Evolutionary conservation across 148 eudicot species (phyloP).

Genomic region (Silene uniflora): DNA sequence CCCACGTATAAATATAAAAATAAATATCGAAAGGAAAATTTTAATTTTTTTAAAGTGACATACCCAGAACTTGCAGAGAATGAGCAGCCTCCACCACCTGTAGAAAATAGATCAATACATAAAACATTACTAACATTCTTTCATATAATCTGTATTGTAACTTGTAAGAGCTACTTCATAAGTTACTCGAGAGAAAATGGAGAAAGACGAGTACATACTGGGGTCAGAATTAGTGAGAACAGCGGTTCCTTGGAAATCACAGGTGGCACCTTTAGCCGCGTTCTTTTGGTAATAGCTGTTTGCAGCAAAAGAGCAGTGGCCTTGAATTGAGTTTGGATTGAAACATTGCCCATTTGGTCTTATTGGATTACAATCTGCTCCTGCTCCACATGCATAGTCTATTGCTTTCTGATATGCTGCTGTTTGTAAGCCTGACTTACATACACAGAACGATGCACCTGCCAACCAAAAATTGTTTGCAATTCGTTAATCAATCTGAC

Average conservation of each 20-base stretch:
- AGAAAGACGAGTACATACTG: conserved; percentile 36
- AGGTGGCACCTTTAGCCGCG: conserved; percentile 46
- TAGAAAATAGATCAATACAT: too few species aligned
- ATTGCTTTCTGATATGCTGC: conserved; percentile 50
- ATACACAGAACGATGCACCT: conserved; percentile 72
- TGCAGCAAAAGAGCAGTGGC: conserved; percentile 76
- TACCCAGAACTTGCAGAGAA: conserved; percentile 58
- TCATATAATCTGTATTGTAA: too few species aligned
- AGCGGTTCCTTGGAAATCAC: conserved; percentile 73
- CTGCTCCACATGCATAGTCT: conserved; percentile 89
- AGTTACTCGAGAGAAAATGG: background rate
- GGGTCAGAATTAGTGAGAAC: conserved; percentile 48
- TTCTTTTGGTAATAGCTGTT: conserved; percentile 79
- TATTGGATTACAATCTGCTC: conserved; percentile 71
- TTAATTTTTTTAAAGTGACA: background rate
- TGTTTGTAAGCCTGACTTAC: conserved; percentile 56
- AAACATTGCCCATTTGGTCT: conserved; percentile 58
- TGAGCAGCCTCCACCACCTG: conserved; percentile 51
- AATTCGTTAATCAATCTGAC: background rate
- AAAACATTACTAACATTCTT: too few species aligned
- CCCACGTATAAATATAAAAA: too few species aligned
- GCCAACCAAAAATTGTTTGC: background rate
- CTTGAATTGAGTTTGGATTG: conserved; percentile 52
- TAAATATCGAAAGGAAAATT: too few species aligned
- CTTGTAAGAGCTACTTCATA: too few species aligned